phyloP scores from a whole-genome alignment of 2,329 filamentous ascomycete genomes.

The Xylariaceae sp. region DNA sequence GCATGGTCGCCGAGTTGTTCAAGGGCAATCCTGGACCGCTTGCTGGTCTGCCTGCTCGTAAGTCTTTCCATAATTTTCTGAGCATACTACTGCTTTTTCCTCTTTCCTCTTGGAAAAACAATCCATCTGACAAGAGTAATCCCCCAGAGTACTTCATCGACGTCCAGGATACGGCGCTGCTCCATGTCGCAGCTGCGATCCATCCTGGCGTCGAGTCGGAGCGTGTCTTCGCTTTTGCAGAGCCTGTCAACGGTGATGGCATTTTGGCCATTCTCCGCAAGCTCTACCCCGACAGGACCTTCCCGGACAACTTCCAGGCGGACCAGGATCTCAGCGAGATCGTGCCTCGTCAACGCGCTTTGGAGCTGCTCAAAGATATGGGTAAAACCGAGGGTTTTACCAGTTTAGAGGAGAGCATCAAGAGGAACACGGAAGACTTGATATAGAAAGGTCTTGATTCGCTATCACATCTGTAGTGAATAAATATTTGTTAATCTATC shows the following conservation, averaged over 20 bases:
- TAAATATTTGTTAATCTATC: no score
- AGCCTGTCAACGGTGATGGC: constrained; percentile 41
- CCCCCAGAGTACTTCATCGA: constrained; percentile 42
- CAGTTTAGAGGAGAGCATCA: constrained; percentile 17
- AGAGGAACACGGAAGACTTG: constrained; percentile 10
- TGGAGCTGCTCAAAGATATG: constrained; percentile 18
- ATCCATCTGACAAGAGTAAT: neutral
- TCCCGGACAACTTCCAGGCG: constrained; percentile 12
- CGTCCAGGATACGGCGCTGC: constrained; percentile 42
- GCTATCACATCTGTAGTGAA: no score
- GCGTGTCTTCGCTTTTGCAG: constrained; percentile 49
- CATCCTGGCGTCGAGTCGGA: constrained; percentile 40
- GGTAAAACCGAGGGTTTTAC: constrained; percentile 19
- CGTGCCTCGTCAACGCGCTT: constrained; percentile 16
- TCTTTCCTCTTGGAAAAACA: neutral
- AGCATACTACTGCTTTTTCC: neutral
- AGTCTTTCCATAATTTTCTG: constrained; percentile 1
- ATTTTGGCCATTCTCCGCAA: constrained; percentile 28
- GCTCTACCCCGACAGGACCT: constrained; percentile 16
- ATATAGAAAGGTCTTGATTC: neutral
- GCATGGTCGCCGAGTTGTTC: constrained; percentile 10
- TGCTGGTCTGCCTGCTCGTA: constrained; percentile 11
- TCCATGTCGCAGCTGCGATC: constrained; percentile 49
- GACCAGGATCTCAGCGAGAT: constrained; percentile 14
- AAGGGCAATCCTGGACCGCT: constrained; percentile 8